These are phyloP conservation scores for Clavispora phyllophila DNA, from an alignment of 805 yeast genomes.

Conservation along the genomic window DNA sequence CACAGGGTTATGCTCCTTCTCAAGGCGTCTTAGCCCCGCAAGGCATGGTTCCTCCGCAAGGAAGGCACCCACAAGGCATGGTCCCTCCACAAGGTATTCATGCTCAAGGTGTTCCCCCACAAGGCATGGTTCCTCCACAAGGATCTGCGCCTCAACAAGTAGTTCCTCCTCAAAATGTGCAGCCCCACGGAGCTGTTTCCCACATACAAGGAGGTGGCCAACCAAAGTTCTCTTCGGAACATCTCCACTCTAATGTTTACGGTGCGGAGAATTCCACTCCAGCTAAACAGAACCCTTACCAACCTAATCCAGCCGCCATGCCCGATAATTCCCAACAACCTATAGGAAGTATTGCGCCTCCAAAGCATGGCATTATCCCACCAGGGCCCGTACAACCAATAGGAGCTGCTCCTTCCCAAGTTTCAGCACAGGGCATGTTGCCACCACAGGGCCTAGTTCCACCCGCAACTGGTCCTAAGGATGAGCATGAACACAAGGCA, in stretches of 20 bases:
- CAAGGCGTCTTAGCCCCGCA: neutral
- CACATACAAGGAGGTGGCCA: neutral
- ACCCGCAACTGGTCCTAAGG: neutral
- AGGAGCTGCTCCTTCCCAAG: neutral
- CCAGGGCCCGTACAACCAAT: neutral
- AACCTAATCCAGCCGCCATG: neutral
- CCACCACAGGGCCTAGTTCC: neutral
- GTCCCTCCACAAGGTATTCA: neutral
- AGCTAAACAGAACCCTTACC: neutral
- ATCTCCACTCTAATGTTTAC: neutral
- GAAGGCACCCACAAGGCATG: neutral
- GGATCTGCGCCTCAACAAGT: conserved; percentile 3
- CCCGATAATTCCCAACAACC: neutral
- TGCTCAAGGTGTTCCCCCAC: neutral
- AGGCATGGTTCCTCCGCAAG: neutral
- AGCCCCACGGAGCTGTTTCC: neutral
- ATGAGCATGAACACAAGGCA: neutral
- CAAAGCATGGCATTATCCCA: neutral
- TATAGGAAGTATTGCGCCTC: neutral
- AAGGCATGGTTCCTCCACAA: conserved; percentile 1
- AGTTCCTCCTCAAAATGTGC: neutral
- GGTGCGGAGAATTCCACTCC: neutral
- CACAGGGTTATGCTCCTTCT: neutral
- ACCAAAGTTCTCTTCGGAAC: neutral
- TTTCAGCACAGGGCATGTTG: too few species aligned